Evolutionary conservation across 768 basidiomycete species (phyloP).

Genomic region (Aureoboletus auriporus): DNA sequence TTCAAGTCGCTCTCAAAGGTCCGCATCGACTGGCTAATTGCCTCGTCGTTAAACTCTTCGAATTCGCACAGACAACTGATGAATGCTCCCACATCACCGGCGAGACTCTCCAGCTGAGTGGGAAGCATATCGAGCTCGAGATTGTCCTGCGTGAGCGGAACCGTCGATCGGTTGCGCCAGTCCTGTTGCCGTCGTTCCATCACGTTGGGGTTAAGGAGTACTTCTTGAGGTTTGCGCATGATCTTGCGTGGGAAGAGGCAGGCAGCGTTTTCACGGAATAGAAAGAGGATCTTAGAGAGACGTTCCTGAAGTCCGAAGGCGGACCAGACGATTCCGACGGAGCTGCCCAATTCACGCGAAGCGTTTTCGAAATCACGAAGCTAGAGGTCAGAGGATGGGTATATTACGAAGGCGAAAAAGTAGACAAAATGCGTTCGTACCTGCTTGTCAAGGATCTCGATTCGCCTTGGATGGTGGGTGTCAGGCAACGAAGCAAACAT

Average conservation of each 20-base stretch:
- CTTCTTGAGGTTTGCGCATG: constrained; percentile 32
- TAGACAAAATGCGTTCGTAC: constrained; percentile 15
- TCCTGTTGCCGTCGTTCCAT: constrained; percentile 27
- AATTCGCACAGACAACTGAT: constrained; percentile 49
- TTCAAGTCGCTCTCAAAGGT: constrained; percentile 46
- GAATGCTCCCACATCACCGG: constrained; percentile 44
- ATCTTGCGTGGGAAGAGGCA: constrained; percentile 48
- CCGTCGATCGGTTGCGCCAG: constrained; percentile 34
- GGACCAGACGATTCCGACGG: constrained; percentile 52
- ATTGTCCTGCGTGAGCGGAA: constrained; percentile 32
- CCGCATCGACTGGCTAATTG: constrained; percentile 43
- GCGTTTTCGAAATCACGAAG: constrained; percentile 54
- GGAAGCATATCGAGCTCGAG: constrained; percentile 47
- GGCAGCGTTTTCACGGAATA: constrained; percentile 53
- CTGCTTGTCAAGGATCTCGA: constrained; percentile 48
- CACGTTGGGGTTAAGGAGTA: constrained; percentile 29
- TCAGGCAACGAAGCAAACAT: neutral
- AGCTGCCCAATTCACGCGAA: constrained; percentile 50
- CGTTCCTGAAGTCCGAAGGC: constrained; percentile 47
- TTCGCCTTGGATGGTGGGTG: constrained; percentile 27
- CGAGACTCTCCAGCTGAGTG: constrained; percentile 40
- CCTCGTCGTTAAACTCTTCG: constrained; percentile 51
- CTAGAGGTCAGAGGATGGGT: constrained; percentile 18
- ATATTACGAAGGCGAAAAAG: neutral
- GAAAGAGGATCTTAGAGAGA: constrained; percentile 43